Percentiles rank a stretch among this genome's conserved stretches.
These are phyloP conservation scores for Candida succiphila DNA, from an alignment of 805 yeast species.

Conservation along the genomic window DNA sequence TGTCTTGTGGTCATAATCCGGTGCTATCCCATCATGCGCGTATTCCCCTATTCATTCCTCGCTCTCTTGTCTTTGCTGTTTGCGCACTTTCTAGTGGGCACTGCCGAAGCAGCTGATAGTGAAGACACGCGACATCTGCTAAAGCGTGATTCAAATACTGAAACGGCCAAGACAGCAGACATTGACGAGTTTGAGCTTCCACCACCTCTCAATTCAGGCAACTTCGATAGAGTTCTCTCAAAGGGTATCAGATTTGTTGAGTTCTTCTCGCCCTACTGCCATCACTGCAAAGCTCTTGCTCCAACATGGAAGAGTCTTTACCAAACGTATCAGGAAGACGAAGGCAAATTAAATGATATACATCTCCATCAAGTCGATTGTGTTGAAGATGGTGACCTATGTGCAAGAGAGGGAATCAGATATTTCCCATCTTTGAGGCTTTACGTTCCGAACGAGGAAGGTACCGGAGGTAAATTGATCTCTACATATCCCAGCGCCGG, in stretches of 20 bases:
- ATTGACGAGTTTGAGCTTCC: constrained; percentile 27
- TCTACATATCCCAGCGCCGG: constrained; percentile 37
- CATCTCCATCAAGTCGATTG: constrained; percentile 77
- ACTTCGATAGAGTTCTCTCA: constrained; percentile 39
- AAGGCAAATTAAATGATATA: constrained; percentile 33
- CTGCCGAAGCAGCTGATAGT: too few relatives aligned
- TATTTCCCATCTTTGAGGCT: constrained; percentile 67
- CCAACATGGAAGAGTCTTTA: constrained; percentile 78
- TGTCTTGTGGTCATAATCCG: too few relatives aligned
- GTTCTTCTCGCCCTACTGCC: constrained; percentile 84
- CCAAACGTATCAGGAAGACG: constrained; percentile 34
- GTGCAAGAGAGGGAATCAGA: constrained; percentile 51
- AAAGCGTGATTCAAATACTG: too few relatives aligned
- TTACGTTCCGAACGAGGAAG: constrained; percentile 47
- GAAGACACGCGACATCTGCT: too few relatives aligned
- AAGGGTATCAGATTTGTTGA: constrained; percentile 68
- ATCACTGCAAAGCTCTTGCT: constrained; percentile 69
- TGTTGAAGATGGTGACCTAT: constrained; percentile 77
- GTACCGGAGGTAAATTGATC: constrained; percentile 24
- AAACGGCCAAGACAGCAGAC: too few relatives aligned
- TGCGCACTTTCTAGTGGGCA: too few relatives aligned
- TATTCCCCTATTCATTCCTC: too few relatives aligned
- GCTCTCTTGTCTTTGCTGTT: too few relatives aligned
- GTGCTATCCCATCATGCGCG: too few relatives aligned
- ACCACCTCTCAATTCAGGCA: constrained; percentile 33